Evolutionary conservation across 805 yeast genomes (phyloP).

Genomic region (Candida adriatica): DNA sequence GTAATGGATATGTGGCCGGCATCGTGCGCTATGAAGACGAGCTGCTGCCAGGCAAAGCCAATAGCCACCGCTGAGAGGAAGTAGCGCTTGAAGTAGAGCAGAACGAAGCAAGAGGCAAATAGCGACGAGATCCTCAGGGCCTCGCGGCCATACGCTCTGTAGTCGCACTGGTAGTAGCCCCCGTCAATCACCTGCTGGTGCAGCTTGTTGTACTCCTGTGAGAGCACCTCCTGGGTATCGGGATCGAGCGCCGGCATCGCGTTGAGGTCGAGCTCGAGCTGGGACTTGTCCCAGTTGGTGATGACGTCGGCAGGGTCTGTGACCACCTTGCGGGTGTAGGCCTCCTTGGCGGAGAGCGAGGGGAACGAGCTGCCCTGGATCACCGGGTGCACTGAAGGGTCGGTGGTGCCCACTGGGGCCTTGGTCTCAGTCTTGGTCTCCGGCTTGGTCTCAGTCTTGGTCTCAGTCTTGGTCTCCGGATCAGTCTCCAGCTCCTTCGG

Average conservation of each 20-base stretch:
- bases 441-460: neutral
- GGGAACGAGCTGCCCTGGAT: conserved; percentile 44
- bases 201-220: conserved; percentile 51
- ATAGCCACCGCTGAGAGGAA: conserved; percentile 53
- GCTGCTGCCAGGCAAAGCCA: conserved; percentile 85
- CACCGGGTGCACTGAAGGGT: conserved; percentile 36
- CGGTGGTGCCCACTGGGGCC: conserved; percentile 33
- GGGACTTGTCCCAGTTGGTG: conserved; percentile 49
- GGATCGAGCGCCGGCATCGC: conserved; percentile 60
- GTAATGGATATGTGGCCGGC: conserved; percentile 84
- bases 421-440: neutral
- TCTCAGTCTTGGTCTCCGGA: conserved; percentile 1
- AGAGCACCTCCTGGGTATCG: conserved; percentile 52
- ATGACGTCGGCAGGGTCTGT: conserved; percentile 51
- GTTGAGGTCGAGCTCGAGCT: conserved; percentile 49
- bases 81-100: conserved; percentile 40
- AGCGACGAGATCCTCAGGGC: conserved; percentile 50
- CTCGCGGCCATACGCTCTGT: conserved; percentile 68
- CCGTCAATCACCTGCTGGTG: conserved; percentile 47
- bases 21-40: conserved; percentile 83
- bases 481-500: conserved; percentile 15
- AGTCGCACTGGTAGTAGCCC: conserved; percentile 68
- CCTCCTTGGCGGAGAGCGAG: conserved; percentile 28
- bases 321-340: conserved; percentile 28
- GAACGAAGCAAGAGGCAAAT: conserved; percentile 41